Base-by-base conservation (phyloP, 176 grass and related monocot genomes). In the Stipa capillata region DNA sequence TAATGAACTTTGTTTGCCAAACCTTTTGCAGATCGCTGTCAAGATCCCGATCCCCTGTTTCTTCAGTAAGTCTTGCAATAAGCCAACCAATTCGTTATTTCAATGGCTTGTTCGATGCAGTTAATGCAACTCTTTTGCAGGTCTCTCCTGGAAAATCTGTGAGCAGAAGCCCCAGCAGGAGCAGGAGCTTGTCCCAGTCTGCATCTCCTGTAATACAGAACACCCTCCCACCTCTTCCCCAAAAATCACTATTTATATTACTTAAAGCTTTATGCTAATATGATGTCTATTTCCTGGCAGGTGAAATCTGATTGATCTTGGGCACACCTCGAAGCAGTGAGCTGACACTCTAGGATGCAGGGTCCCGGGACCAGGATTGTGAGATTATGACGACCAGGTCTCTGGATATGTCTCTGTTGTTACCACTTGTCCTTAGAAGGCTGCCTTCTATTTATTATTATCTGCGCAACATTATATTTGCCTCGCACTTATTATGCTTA, bases 281-380 rank as follows among this genome's bases (percentile, higher is more conserved):
- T 48, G 25, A 24, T 6, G 8, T 70, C 6, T 68, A 15, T 23
- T 17, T 50, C 13, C n/a, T 84, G 58, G 17, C 74, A 88, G 86
- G 86, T 79, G 58, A 83, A 59, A 40, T 88, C 80, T 55, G 58
- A 83, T 56, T 88, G 80, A 84, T 59, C 43, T 35, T 61, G 54
- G 50, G 41, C 32, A 17, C 20, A 35, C 35, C 28, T 67, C 44
- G 28, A 40, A 45, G 56, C 47, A 37, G 31, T 24, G 66, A n/a
- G 23, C 28, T 39, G 16, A 48, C 11, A 48, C 24, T 68, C 32
- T 9, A 32, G 34, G n/a, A 80, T 50, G 21, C n/a, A 12, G 23
- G n/a, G 20, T 14, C 8, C 4, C 31, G 21, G 31, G 0, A 5
- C 53, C 74, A 48, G 72, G 72, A 56, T 74, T 16, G n/a, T n/a